A percentile compares a stretch with the other conserved stretches of the same genome.
phyloP scores from a whole-genome alignment of 2,329 filamentous ascomycete genomes.

The Dactylellina drechsleri region DNA sequence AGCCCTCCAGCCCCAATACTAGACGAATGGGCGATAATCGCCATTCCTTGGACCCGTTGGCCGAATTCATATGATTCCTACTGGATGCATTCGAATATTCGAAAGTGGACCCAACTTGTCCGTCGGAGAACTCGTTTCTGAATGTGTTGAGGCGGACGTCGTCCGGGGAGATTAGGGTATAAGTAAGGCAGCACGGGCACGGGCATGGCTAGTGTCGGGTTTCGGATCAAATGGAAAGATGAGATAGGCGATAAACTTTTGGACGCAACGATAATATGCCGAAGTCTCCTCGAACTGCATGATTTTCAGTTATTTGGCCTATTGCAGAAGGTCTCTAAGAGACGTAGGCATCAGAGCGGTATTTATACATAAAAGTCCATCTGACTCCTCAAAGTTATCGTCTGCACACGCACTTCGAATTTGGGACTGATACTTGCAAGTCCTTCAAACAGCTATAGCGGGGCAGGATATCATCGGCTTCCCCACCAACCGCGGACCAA shows the following conservation, averaged over 20 bases:
- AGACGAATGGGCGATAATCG: no score
- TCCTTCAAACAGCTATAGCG: conserved; percentile 7
- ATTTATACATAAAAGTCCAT: conserved; percentile 26
- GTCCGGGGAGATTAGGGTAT: no score
- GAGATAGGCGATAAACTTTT: conserved; percentile 39
- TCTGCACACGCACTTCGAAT: no score
- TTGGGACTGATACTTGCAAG: no score
- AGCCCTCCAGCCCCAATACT: no score
- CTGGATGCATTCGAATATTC: no score
- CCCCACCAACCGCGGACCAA: neutral
- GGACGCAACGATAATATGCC: conserved; percentile 1
- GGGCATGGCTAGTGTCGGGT: conserved; percentile 25
- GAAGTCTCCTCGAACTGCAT: conserved; percentile 35
- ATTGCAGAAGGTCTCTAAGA: conserved; percentile 48
- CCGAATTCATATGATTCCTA: no score
- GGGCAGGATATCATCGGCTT: conserved; percentile 22
- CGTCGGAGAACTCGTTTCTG: no score
- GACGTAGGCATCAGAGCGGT: conserved; percentile 32
- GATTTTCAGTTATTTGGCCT: conserved; percentile 23
- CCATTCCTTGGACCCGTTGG: no score
- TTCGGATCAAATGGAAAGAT: conserved; percentile 40
- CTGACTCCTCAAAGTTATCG: neutral
- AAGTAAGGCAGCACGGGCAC: no score
- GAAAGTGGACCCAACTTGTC: no score
- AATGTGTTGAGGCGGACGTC: no score